These are phyloP conservation scores for Pythium grandisporangium DNA, from an alignment of 352 stramenopile genomes.

Conservation along the genomic window DNA sequence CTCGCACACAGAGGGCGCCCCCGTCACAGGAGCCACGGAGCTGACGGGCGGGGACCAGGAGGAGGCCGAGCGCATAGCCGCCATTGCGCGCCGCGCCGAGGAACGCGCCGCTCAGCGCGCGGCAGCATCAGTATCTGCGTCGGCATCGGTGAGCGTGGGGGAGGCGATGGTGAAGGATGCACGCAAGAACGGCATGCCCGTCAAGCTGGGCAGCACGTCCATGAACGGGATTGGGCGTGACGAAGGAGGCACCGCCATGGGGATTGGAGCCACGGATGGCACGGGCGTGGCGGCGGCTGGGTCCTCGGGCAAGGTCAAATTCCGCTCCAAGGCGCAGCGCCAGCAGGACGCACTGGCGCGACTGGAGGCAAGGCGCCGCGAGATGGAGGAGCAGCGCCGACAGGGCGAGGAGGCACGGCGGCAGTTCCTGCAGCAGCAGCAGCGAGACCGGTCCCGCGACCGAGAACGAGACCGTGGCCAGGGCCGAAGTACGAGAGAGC, in stretches of 20 bases:
- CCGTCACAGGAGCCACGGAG: slow-evolving; percentile 2
- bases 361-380: slow-evolving; percentile 59
- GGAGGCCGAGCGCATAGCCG: slow-evolving; percentile 64
- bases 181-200: slow-evolving; percentile 12
- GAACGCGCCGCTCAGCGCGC: not conserved
- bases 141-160: not conserved
- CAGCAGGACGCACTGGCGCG: slow-evolving; percentile 63
- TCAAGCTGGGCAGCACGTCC: slow-evolving; percentile 19
- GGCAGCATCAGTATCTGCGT: not conserved
- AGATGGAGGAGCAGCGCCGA: slow-evolving; percentile 51
- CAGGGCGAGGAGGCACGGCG: slow-evolving; percentile 44
- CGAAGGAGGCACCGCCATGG: too few relatives aligned
- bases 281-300: not conserved
- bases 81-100: slow-evolving; percentile 42
- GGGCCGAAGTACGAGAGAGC: not conserved
- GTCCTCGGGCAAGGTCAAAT: slow-evolving; percentile 43
- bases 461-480: slow-evolving; percentile 9
- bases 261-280: not conserved
- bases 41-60: slow-evolving; percentile 25
- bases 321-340: slow-evolving; percentile 75
- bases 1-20: slow-evolving; percentile 14
- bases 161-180: slow-evolving; percentile 16
- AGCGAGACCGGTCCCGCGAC: slow-evolving; percentile 13
- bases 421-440: slow-evolving; percentile 53
- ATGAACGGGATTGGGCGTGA: slow-evolving; percentile 16